These are phyloP conservation scores for Kluyveromyces starmeri DNA, from an alignment of 805 yeast genomes.

Conservation along the genomic window DNA sequence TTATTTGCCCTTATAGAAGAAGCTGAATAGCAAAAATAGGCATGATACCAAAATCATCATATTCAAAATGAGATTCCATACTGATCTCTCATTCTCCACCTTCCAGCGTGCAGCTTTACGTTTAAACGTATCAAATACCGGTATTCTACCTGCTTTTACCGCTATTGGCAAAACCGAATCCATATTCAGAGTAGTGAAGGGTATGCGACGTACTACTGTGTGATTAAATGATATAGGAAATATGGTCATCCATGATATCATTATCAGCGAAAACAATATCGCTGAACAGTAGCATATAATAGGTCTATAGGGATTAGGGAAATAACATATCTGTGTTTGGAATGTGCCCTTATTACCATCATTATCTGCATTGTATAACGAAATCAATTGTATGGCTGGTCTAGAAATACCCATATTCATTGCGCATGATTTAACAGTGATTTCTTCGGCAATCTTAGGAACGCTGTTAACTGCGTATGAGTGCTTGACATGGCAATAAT, in stretches of 20 bases:
- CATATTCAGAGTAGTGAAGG: neutral
- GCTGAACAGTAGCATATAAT: slow-evolving; percentile 29
- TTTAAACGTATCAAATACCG: slow-evolving; percentile 2
- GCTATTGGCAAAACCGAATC: slow-evolving; percentile 1
- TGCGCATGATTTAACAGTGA: slow-evolving; percentile 80
- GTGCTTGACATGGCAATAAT: slow-evolving; percentile 77
- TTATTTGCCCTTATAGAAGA: slow-evolving; percentile 5
- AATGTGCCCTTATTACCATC: slow-evolving; percentile 19
- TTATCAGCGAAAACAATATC: slow-evolving; percentile 13
- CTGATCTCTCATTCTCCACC: neutral
- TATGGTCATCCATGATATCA: slow-evolving; percentile 20
- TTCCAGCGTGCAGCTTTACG: neutral
- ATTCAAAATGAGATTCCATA: neutral
- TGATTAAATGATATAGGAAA: slow-evolving; percentile 24
- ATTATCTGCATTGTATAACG: slow-evolving; percentile 44
- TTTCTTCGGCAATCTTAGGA: slow-evolving; percentile 45
- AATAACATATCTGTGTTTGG: slow-evolving; percentile 43
- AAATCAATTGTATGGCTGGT: slow-evolving; percentile 82
- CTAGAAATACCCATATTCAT: slow-evolving; percentile 84
- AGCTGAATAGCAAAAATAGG: slow-evolving; percentile 1
- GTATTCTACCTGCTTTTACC: neutral
- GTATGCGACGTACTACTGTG: slow-evolving; percentile 8
- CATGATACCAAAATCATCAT: neutral
- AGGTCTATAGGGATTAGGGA: slow-evolving; percentile 47
- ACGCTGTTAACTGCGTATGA: slow-evolving; percentile 19